Evolutionary conservation across 768 basidiomycete genomes (phyloP), one percentile per base, ranked within the genome.

Genomic region (Lanmaoa rubissima): DNA sequence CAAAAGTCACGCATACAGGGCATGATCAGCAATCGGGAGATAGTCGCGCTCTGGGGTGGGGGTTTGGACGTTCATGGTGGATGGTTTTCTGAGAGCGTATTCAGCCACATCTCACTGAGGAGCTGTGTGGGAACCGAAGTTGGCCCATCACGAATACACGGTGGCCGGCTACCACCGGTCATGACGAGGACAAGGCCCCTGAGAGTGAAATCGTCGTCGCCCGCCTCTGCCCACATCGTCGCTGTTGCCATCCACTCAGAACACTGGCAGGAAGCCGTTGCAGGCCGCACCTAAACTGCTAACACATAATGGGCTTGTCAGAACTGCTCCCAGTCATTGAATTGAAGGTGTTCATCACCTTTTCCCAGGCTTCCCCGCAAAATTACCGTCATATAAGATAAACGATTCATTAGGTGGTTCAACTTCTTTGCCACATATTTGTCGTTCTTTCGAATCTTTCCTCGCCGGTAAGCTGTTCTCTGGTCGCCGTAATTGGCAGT

Each of bases 21-120:
- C 90, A 75, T 93, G 91, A 65, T 92, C 90, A 16, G 88, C 82
- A 52, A 93, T 87, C 21, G 87, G 76, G 47, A 86, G 71, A 68
- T 92, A 92, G 49, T 84, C 88, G 51, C 89, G 78, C 35, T 87
- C 76, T 41, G 75, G 66, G 48, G 66, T 65, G 32, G 85, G 85
- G 28, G 80, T 69, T 36, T 79, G 79, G 53, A 81, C 64, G 66
- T 85, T 87, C 84, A 68, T 75, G 56, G 38, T 62, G 53, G 48
- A 6, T 38, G 26, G 48, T 42, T 48, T 16, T 19, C 28, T 35
- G 44, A 41, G 38, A 47, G 48, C 21, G 31, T 10, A 14, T 26
- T 41, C 19, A 34, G 43, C 39, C 19, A 31, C 38, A n/a, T 19
- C 31, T 24, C 21, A 24, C 21, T 41, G 21, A 48, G 50, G 55